phyloP scores from a whole-genome alignment of 2,329 filamentous ascomycete genomes.

The Trichoderma gracile region DNA sequence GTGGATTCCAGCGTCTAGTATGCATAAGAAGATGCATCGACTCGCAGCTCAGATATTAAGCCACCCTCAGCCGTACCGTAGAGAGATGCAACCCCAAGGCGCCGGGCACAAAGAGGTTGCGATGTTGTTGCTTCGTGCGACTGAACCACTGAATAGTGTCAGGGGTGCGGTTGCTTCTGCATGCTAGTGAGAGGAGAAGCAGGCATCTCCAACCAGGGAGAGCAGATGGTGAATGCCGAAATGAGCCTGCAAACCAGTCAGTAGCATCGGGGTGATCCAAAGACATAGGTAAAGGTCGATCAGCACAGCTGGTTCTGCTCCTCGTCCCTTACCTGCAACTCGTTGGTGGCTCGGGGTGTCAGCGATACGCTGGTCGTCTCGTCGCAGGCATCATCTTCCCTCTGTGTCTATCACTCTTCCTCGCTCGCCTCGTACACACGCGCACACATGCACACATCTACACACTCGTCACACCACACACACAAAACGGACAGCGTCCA shows the following conservation, averaged over 20 bases:
- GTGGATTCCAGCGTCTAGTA: not conserved
- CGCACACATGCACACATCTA: constrained; percentile 11
- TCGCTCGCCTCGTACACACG: not conserved
- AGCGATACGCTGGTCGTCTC: not conserved
- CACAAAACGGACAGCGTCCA: constrained; percentile 12
- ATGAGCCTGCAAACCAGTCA: constrained; percentile 13
- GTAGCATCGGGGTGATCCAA: constrained; percentile 6
- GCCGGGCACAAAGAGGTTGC: not conserved
- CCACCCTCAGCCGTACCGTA: not conserved
- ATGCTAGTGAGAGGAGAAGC: not conserved
- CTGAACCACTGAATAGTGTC: not conserved
- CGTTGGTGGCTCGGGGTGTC: not conserved
- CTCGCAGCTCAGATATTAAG: constrained; percentile 3
- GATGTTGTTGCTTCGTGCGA: not conserved
- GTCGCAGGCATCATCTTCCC: not conserved
- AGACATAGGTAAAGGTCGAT: not conserved
- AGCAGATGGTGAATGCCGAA: not conserved
- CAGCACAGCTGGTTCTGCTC: not conserved
- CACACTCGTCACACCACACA: constrained; percentile 4
- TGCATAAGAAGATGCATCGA: not conserved
- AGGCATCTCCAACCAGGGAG: not conserved
- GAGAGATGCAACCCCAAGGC: not conserved
- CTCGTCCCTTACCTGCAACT: constrained; percentile 3
- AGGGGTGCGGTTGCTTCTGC: not conserved
- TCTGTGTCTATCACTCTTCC: not conserved